Evolutionary conservation across 169 alveolate genomes (phyloP).

Genomic region (Eimeria mitis): DNA sequence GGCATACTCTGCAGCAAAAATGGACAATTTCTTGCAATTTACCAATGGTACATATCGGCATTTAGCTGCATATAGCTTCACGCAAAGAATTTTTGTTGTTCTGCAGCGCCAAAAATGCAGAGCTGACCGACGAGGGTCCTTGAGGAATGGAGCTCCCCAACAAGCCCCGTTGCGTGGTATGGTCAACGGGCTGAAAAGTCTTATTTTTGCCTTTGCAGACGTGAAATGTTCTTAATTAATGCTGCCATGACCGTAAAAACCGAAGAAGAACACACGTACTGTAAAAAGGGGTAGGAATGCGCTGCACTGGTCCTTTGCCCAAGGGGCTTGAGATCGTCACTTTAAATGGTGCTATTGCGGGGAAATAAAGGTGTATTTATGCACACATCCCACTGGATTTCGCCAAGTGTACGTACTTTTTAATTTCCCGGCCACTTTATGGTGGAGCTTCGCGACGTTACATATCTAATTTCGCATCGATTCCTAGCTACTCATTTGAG

Average conservation of each 20-base stretch:
- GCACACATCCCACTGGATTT: too few relatives aligned
- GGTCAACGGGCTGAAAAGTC: not conserved
- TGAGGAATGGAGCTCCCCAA: not conserved
- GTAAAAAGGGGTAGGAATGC: not conserved
- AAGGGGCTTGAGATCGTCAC: not conserved
- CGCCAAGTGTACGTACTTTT: not conserved
- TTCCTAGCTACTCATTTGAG: not conserved
- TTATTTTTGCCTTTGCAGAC: not conserved
- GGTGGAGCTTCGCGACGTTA: not conserved
- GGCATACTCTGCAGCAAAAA: not conserved
- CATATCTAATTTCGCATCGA: not conserved
- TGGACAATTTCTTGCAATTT: not conserved
- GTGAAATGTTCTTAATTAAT: not conserved
- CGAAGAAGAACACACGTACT: not conserved
- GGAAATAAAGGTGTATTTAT: not conserved
- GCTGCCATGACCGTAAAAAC: not conserved
- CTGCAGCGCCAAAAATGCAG: not conserved
- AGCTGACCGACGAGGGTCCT: not conserved
- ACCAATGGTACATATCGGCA: not conserved
- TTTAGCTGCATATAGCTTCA: not conserved
- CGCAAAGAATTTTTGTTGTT: not conserved
- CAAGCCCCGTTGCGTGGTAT: conserved; percentile 12
- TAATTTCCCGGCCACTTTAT: not conserved
- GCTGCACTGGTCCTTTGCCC: not conserved
- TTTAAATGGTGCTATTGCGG: not conserved